Base-by-base conservation (phyloP, 192 early-diverging fungal genomes). In the Coemansia pectinata region DNA sequence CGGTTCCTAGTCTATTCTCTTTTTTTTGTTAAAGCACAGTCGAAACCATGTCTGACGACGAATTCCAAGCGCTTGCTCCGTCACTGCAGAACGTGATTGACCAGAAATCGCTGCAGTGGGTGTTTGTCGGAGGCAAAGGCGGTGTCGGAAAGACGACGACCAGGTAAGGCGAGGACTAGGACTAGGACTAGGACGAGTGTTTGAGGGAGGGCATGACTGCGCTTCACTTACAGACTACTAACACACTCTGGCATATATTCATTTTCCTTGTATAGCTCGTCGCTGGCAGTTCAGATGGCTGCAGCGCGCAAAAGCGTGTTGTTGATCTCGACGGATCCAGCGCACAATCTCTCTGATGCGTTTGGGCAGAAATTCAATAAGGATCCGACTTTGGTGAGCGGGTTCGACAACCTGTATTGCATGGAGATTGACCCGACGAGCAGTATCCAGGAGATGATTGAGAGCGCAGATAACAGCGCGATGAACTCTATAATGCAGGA, bases 341-440 rank as follows among this genome's bases (percentile, higher is more conserved):
- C 98, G 36, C 98, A 99, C 88, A 99, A 99, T 80, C 85, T 99
- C 70, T 97, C 95, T 7, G 96, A 99, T 84, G 96, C 96, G 29
- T 98, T 98, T 88, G 92, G 95, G 66, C 98, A 99, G 90, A 99
- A 98, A 87, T 99, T 99, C 72, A 88, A 91, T 72, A 98, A 98
- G 77, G 91, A 93, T 67, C 96, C 98, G 4, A 95, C 94, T 25
- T 85, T 94, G 42, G 93, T 99, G 33, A 93, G 94, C 50, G 98
- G 98, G 17, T 97, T 97, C 78, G 85, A 86, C 58, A 99, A 99
- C 87, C 83, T 99, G 33, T 98, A 85, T 85, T 96, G 96, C 57
- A 99, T 99, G 98, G 98, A 99, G 95, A 99, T 99, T 76, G 98
- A 99, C 74, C 98, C 98, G 19, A 95, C 92, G 23, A 94, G 93